phyloP scores from a whole-genome alignment of 1,284 basidiomycete species.

The Coniferiporia weirii region DNA sequence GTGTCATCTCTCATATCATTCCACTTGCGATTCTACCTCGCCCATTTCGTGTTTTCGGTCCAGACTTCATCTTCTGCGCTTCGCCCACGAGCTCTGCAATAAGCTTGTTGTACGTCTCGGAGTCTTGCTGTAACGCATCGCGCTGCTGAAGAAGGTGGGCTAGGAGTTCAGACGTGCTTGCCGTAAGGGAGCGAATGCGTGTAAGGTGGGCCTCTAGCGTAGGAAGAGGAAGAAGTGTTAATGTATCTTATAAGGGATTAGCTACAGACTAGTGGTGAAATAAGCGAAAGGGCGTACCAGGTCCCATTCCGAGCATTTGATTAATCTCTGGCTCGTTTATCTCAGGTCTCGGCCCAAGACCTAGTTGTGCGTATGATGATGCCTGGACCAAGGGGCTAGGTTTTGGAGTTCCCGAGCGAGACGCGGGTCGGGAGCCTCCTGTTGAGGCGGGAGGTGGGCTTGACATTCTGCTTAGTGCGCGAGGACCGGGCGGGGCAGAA shows the following conservation, averaged over 20 bases:
- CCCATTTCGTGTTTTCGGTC: constrained; percentile 33
- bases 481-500: constrained; percentile 67
- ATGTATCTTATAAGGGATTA: constrained; percentile 44
- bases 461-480: constrained; percentile 33
- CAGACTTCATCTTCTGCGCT: constrained; percentile 72
- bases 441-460: constrained; percentile 35
- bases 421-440: constrained; percentile 24
- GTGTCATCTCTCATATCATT: constrained; percentile 27
- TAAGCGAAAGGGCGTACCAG: constrained; percentile 45
- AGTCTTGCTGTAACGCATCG: constrained; percentile 83
- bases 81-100: constrained; percentile 80
- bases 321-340: constrained; percentile 63
- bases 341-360: constrained; percentile 65
- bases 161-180: constrained; percentile 66
- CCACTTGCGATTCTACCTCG: constrained; percentile 49
- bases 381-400: constrained; percentile 32
- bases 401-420: constrained; percentile 56
- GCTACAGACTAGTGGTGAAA: constrained; percentile 10
- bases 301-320: constrained; percentile 59
- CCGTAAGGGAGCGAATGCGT: constrained; percentile 65
- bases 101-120: constrained; percentile 77
- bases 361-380: constrained; percentile 46
- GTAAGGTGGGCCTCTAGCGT: constrained; percentile 61
- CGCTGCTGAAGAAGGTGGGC: constrained; percentile 78
- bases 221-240: constrained; percentile 64